Evolutionary conservation across 345 rosid species (phyloP).

Genomic region (Eutrema yunnanense): DNA sequence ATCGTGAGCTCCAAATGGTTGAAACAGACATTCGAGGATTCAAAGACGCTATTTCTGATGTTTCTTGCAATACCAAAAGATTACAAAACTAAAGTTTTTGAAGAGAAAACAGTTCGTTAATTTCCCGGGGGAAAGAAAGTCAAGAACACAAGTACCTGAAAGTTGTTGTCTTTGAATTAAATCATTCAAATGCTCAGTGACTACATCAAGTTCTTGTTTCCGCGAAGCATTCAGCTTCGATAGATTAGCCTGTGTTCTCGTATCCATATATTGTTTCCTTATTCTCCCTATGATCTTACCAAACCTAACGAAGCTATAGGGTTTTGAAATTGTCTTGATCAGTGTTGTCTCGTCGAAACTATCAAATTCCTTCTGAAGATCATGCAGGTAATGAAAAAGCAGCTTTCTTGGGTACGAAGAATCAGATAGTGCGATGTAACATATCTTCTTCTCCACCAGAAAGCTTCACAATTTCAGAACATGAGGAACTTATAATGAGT

Average conservation of each 20-base stretch:
- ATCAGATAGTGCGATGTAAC: conserved; percentile 50
- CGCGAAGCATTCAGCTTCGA: conserved; percentile 40
- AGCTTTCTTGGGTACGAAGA: conserved; percentile 66
- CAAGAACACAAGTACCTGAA: conserved; percentile 24
- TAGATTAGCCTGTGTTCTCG: conserved; percentile 55
- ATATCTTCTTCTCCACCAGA: conserved; percentile 41
- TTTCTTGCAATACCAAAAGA: conserved; percentile 23
- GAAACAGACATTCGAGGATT: conserved; percentile 13
- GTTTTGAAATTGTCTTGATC: conserved; percentile 36
- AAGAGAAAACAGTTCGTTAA: not conserved
- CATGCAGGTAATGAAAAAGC: conserved; percentile 51
- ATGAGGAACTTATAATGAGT: not conserved
- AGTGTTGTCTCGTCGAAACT: conserved; percentile 26
- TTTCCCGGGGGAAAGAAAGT: not conserved
- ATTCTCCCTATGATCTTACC: conserved; percentile 45
- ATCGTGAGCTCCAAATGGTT: conserved; percentile 43
- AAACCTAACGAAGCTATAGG: conserved; percentile 48
- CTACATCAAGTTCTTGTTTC: conserved; percentile 29
- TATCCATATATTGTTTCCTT: conserved; percentile 49
- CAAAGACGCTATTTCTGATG: conserved; percentile 9
- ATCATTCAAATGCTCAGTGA: conserved; percentile 35
- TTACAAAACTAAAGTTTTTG: not conserved
- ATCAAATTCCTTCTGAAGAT: conserved; percentile 46
- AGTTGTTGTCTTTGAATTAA: conserved; percentile 34
- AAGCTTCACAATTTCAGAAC: conserved; percentile 33